These are phyloP conservation scores for Brassica hybrid DNA, from an alignment of 441 rosid species.

Conservation along the genomic window DNA sequence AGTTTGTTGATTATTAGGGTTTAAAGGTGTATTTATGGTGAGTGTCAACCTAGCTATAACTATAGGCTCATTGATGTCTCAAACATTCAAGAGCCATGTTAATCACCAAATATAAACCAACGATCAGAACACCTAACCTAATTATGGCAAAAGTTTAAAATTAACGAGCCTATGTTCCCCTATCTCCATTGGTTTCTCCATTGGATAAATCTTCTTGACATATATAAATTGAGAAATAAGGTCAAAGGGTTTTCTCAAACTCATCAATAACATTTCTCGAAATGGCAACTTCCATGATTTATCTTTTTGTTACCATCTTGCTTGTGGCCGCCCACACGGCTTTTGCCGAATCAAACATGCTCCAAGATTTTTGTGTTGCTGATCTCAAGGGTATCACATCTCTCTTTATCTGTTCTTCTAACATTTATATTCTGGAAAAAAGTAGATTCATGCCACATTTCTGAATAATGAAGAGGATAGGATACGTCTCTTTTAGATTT, in stretches of 20 bases:
- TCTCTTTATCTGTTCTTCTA: background rate
- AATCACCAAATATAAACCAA: slow-evolving; percentile 30
- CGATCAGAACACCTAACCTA: slow-evolving; percentile 28
- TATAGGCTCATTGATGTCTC: slow-evolving; percentile 21
- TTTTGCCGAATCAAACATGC: slow-evolving; percentile 33
- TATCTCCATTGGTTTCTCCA: slow-evolving; percentile 23
- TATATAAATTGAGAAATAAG: slow-evolving; percentile 36
- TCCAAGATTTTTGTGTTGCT: slow-evolving; percentile 46
- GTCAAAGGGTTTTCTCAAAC: slow-evolving; percentile 10
- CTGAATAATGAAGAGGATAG: background rate
- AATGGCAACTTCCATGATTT: slow-evolving; percentile 32
- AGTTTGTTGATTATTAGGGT: no score
- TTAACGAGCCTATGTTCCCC: slow-evolving; percentile 11
- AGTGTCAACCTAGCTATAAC: slow-evolving; percentile 1
- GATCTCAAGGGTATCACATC: slow-evolving; percentile 38
- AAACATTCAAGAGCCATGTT: slow-evolving; percentile 17
- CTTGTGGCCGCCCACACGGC: slow-evolving; percentile 40
- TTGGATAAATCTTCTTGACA: slow-evolving; percentile 25
- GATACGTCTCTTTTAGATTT: background rate
- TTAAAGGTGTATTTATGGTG: background rate
- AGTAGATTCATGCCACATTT: background rate
- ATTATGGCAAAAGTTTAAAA: slow-evolving; percentile 22
- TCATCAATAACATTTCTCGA: slow-evolving; percentile 27
- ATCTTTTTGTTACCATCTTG: slow-evolving; percentile 33
- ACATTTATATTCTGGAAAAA: background rate